Evolutionary conservation across 1,139 yeast species (phyloP), one percentile per base, ranked within the genome.

Genomic region (Candida tetrigidarum): DNA sequence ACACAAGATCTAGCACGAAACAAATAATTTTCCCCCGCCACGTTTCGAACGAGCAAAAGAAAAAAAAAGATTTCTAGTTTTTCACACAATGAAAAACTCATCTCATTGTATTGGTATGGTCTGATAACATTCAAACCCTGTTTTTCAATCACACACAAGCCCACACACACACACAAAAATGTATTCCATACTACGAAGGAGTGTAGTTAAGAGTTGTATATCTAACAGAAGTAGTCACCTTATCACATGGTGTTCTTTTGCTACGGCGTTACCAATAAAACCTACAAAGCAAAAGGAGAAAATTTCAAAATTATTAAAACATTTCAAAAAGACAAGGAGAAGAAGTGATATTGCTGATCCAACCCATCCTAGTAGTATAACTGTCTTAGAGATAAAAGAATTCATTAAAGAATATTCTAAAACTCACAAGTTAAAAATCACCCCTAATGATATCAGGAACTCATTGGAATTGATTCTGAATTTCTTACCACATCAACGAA

Each of bases 381-480:
- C 27, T 3, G 25, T 27, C 11, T 28, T 44, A 12, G 53, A 50
- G 29, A 47, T 50, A 11, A 12, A 42, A 10, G 47, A 45, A 3
- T 62, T 63, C 10, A 41, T 71, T n/a, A 29, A 45, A 1, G 35
- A 32, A 11, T 49, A 56, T 25, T 47, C 51, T 4, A 18, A 37
- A 12, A 38, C 32, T 14, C 30, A 34, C 25, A 41, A 44, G 5
- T 32, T 41, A 2, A 19, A 38, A 2, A 37, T 62, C 10, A 34
- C 50, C 0, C 30, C 53, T 7, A 50, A 55, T 4, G 56, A 61
- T 11, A 51, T 64, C 1, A 46, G 44, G 20, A 67, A 69, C 37
- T 55, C 66, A 0, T 56, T 60, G 14, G 56, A 50, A 3, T 46
- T 68, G n/a, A 59, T 71, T 6, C 59, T 61, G 26, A 43, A 50